Base-by-base conservation (phyloP, 2,329 filamentous ascomycete genomes). In the Neocucurbitaria cava region DNA sequence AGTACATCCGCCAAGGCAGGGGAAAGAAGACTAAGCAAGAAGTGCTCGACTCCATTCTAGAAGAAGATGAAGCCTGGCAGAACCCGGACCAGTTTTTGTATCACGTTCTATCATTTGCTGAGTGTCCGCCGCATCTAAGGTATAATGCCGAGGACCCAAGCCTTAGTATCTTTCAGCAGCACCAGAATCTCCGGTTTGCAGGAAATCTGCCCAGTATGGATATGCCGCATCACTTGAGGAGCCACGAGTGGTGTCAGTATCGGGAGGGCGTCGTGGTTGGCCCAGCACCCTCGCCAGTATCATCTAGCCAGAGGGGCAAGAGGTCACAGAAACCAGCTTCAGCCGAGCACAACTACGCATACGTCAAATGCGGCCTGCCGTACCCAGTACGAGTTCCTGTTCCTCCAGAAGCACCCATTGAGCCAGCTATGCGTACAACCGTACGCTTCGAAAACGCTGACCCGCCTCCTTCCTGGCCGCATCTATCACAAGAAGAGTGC, bases 81-180 rank as follows among this genome's bases (percentile, higher is more conserved):
- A 89, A 95, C 68, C 91, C 91, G 1, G 87, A 87, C 54, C 89
- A 93, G 77, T 96, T 94, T 76, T 82, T 96, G 20, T 83, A 86
- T 46, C 91, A 95, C 69, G 78, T 96, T 6, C 81, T 96, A 7
- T 88, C 85, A 55, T 96, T 92, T 76, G 85, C 96, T 56, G 92
- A 96, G 75, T 90, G 90, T 4, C 92, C 92, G 26, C 90, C 91
- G 1, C 89, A 95, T 75, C 87, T 96, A 76, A 56, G 66, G 8
- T 61, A 57, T 15, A 60, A 65, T 46, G 52, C 52, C 13, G 55
- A 64, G 9, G 52, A 66, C 26, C 64, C 59, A 6, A 87, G 90
- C 65, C 88, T 87, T 71, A 77, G 82, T 1, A 81, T 96, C 3
- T 94, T 96, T 65, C 88, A 89, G 1, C 79, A 92, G 58, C 91